These are phyloP conservation scores for Chaetothyriales sp. DNA, from an alignment of 2,329 filamentous ascomycete species.

Conservation along the genomic window DNA sequence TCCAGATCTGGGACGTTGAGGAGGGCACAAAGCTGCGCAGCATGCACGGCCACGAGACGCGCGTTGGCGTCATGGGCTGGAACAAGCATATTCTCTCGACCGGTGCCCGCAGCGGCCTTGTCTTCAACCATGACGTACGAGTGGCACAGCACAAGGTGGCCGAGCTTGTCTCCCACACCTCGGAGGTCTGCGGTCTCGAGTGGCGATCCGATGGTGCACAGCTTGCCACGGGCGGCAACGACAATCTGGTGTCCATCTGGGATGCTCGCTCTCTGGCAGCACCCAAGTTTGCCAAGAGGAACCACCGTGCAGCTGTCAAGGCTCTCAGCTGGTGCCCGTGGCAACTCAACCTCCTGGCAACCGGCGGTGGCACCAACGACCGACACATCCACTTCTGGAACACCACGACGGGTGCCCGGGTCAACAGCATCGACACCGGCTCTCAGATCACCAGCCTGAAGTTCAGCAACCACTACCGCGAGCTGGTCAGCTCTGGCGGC, in stretches of 20 bases:
- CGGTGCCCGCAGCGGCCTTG: constrained; percentile 80
- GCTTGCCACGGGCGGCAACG: constrained; percentile 92
- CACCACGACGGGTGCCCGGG: constrained; percentile 87
- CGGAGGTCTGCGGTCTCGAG: constrained; percentile 93
- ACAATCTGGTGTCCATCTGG: constrained; percentile 99
- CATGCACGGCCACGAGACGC: constrained; percentile 95
- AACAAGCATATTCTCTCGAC: constrained; percentile 96
- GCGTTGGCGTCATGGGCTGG: constrained; percentile 97
- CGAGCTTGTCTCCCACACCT: constrained; percentile 91
- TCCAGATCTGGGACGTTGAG: constrained; percentile 67
- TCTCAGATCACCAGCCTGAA: constrained; percentile 92
- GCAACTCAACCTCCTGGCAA: constrained; percentile 94
- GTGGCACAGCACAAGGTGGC: constrained; percentile 96
- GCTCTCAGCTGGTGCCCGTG: constrained; percentile 97
- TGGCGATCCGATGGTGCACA: constrained; percentile 95
- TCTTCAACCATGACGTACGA: constrained; percentile 89
- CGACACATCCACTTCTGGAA: constrained; percentile 99
- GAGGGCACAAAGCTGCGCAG: constrained; percentile 90
- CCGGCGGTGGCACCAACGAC: constrained; percentile 89
- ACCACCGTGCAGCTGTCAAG: constrained; percentile 98
- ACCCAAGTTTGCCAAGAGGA: constrained; percentile 98
- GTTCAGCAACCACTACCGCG: constrained; percentile 94
- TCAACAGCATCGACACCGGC: constrained; percentile 98
- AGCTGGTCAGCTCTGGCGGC: constrained; percentile 92
- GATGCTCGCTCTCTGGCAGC: constrained; percentile 84